Base-by-base conservation (phyloP, 225 moss, liverwort and hornwort genomes). In the Bryum argenteum region DNA sequence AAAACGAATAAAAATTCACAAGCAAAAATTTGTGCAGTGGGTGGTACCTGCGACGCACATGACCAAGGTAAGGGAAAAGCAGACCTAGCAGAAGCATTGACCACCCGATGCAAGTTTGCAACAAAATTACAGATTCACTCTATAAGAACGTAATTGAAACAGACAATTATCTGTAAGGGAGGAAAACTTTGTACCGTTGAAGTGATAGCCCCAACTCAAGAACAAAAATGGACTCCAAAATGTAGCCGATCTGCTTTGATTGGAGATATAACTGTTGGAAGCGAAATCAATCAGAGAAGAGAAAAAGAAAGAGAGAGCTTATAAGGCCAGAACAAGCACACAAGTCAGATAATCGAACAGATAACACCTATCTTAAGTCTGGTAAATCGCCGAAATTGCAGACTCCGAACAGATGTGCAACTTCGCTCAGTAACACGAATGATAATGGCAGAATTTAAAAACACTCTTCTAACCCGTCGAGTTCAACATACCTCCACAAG, bases 201-300 rank as follows among this genome's bases (percentile, higher is more conserved):
- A 90, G 80, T 78, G 85, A 84, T 72, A 92, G 77, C 65, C 94
- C 97, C 75, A 92, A 89, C 82, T 98, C 97, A 57, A 98, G 89
- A 43, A 87, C 79, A 76, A 98, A 71, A 71, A 94, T 79, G 37
- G 97, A 92, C 83, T 98, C 97, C 82, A 98, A 82, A 63, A 98
- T 75, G 77, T 82, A 98, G 70, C 91, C 92, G 68, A 90, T 73
- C 28, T 89, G 74, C 82, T 94, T 88, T 42, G 92, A 83, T 67
- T 87, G 88, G 45, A 94, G 79, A 75, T 80, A 98, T 15, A 94
- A 71, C 97, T 96, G 90, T 40, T 33, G 53, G 66, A 76, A n/a
- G 33, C 65, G 67, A 19, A 63, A 72, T 22, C 17, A 3, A 76
- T 65, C 47, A 65, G 44, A 8, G 15, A 33, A 33, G 16, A 26